A percentile compares a stretch with the other conserved stretches of the same genome.
Evolutionary conservation across 176 grass and related monocot species (phyloP).

Genomic region (Saccharum officinarum): DNA sequence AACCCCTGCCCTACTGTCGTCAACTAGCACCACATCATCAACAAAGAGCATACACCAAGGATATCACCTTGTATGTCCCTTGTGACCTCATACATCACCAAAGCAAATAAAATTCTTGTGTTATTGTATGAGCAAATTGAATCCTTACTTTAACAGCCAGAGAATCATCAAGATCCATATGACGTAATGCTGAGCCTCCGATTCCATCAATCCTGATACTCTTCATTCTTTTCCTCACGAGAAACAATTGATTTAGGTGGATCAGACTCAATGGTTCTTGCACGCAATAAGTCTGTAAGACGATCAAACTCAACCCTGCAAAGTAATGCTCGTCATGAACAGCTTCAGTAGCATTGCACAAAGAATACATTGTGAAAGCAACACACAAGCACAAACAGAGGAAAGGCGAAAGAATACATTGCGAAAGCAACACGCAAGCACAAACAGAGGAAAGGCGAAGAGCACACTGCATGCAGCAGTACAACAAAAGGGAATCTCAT

Average conservation of each 20-base stretch:
- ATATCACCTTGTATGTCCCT: too few relatives aligned
- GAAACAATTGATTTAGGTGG: constrained; percentile 19
- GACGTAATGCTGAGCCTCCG: constrained; percentile 32
- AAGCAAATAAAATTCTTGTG: too few relatives aligned
- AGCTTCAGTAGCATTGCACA: neutral
- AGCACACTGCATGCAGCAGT: neutral
- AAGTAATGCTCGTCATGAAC: constrained; percentile 10
- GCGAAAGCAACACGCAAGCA: neutral
- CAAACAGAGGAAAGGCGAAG: neutral
- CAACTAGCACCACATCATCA: too few relatives aligned
- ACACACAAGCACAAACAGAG: neutral
- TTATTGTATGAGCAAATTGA: neutral
- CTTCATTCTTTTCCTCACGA: constrained; percentile 19
- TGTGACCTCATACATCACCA: too few relatives aligned
- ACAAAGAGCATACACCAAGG: too few relatives aligned
- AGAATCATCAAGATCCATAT: constrained; percentile 29
- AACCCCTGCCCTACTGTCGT: too few relatives aligned
- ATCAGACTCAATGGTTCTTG: constrained; percentile 61
- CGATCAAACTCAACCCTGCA: constrained; percentile 68
- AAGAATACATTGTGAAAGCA: neutral
- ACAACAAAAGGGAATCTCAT: neutral
- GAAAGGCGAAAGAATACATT: neutral
- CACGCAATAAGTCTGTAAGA: constrained; percentile 62
- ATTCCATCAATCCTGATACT: constrained; percentile 23
- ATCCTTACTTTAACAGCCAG: constrained; percentile 44